Evolutionary conservation across 768 basidiomycete genomes (phyloP).

Genomic region (Tephrocybe sp.): DNA sequence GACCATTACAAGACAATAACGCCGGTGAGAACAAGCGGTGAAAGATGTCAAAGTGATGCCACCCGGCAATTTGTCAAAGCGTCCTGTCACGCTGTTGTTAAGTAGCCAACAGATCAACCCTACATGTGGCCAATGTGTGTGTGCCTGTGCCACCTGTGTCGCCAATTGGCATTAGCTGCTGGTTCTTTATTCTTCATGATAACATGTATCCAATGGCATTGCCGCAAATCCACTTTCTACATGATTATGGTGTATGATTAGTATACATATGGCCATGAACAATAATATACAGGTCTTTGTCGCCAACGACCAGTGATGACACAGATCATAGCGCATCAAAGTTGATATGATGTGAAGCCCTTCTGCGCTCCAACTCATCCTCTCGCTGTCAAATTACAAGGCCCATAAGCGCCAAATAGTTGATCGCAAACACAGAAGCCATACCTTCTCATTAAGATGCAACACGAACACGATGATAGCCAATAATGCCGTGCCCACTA

Average conservation of each 20-base stretch:
- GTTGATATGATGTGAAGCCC: constrained; percentile 93
- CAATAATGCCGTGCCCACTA: constrained; percentile 68
- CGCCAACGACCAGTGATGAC: background rate
- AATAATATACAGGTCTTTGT: constrained; percentile 12
- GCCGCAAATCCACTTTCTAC: background rate
- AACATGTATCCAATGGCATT: background rate
- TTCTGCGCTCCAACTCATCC: constrained; percentile 87
- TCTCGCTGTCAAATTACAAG: constrained; percentile 68
- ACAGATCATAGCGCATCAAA: constrained; percentile 83
- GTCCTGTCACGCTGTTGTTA: background rate
- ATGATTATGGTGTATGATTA: constrained; percentile 9
- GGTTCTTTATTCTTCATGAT: background rate
- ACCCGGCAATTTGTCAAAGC: background rate
- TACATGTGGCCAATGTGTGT: background rate
- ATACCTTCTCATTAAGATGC: constrained; percentile 90
- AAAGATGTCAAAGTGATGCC: background rate
- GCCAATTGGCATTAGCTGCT: no score
- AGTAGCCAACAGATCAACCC: background rate
- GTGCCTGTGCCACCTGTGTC: no score
- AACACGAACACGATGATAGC: constrained; percentile 82
- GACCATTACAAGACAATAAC: background rate
- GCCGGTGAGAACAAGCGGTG: background rate
- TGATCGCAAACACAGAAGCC: constrained; percentile 20
- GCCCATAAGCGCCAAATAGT: constrained; percentile 2
- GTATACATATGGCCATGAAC: constrained; percentile 11